Conservation (phyloP, 2,329 filamentous ascomycete genomes). For the Paecilomyces formosus region DNA sequence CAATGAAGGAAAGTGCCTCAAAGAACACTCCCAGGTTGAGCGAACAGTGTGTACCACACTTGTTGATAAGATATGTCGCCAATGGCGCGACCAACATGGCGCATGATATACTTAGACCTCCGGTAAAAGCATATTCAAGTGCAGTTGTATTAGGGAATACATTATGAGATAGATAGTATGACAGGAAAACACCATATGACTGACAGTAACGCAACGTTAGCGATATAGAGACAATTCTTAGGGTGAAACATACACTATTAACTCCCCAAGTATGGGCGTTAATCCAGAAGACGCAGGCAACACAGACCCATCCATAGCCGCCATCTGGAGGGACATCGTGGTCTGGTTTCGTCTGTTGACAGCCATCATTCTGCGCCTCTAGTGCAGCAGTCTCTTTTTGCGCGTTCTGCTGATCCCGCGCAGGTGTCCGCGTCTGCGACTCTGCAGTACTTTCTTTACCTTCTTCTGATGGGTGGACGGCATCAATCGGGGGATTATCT, state of each 20-base stretch:
- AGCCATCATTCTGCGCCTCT: background rate
- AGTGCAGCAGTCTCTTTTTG: background rate
- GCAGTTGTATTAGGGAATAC: slow-evolving; percentile 48
- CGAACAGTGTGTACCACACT: slow-evolving; percentile 47
- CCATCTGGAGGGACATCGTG: slow-evolving; percentile 39
- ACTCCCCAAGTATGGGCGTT: slow-evolving; percentile 70
- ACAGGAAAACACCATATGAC: slow-evolving; percentile 53
- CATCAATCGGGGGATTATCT: slow-evolving; percentile 24
- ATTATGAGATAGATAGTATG: slow-evolving; percentile 49
- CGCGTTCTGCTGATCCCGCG: background rate
- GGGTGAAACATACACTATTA: slow-evolving; percentile 34
- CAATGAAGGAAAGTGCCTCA: slow-evolving; percentile 48
- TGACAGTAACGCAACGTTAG: slow-evolving; percentile 5
- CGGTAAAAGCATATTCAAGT: slow-evolving; percentile 54
- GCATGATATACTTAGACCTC: slow-evolving; percentile 52
- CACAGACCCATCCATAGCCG: slow-evolving; percentile 57
- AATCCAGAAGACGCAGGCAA: slow-evolving; percentile 48
- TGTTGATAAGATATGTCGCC: slow-evolving; percentile 46
- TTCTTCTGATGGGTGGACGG: slow-evolving; percentile 15
- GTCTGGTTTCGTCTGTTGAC: background rate
- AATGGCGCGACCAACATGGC: slow-evolving; percentile 51
- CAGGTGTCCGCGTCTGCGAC: background rate
- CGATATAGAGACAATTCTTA: background rate
- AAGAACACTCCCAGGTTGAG: slow-evolving; percentile 50
- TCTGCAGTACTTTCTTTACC: background rate